Conservation (phyloP, 495 filamentous ascomycete genomes). For the Daldinia bambusicola region DNA sequence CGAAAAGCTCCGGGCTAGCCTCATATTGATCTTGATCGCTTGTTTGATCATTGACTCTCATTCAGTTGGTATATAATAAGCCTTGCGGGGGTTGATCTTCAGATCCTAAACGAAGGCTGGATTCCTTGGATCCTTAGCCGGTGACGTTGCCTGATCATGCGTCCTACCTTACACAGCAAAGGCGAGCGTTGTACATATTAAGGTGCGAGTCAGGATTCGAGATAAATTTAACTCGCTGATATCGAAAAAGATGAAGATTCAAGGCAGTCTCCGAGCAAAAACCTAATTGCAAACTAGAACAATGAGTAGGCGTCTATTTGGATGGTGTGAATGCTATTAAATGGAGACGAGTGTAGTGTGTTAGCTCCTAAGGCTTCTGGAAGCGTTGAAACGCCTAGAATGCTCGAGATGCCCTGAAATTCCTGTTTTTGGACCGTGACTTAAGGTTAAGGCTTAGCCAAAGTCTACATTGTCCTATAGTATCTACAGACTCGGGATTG, state of each 20-base stretch:
- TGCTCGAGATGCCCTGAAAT: neutral
- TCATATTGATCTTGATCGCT: constrained; percentile 2
- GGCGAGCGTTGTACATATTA: constrained; percentile 1
- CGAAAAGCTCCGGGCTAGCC: neutral
- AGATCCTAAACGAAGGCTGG: constrained; percentile 6
- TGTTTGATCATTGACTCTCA: neutral
- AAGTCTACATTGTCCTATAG: neutral
- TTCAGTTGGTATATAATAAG: neutral
- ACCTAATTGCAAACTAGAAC: neutral
- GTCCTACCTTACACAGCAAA: neutral
- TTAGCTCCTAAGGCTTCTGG: neutral
- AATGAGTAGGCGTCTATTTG: neutral
- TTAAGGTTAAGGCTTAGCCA: neutral
- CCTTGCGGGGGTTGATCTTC: neutral
- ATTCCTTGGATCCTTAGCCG: neutral
- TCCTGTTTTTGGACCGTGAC: neutral
- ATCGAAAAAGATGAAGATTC: neutral
- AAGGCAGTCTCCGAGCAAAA: neutral
- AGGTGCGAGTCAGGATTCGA: constrained; percentile 26
- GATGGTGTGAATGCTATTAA: neutral
- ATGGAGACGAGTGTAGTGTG: neutral
- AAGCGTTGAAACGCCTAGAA: too few relatives aligned
- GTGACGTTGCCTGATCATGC: neutral
- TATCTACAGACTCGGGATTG: neutral
- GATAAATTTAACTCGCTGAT: neutral